Percentiles rank a stretch among this genome's conserved stretches.
These are phyloP conservation scores for Lichtheimia ornata DNA, from an alignment of 371 early-diverging fungal genomes.

Conservation along the genomic window DNA sequence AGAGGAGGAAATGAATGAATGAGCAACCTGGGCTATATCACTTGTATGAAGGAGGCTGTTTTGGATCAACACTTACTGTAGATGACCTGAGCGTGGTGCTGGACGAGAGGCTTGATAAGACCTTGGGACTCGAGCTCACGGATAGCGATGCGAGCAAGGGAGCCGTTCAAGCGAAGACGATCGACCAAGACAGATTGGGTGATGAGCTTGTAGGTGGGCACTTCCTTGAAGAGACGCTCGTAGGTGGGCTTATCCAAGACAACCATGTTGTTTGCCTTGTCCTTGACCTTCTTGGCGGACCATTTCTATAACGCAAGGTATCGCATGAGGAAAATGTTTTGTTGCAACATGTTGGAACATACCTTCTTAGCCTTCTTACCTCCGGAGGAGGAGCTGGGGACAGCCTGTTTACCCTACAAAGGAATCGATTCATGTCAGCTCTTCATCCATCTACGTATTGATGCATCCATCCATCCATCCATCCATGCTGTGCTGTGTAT, in stretches of 20 bases:
- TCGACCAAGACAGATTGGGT: conserved; percentile 97
- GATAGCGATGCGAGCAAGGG: conserved; percentile 94
- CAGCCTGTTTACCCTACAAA: conserved; percentile 54
- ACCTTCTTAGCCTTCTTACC: conserved; percentile 87
- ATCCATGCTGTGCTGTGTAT: too few species aligned
- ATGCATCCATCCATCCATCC: too few species aligned
- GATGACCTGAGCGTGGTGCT: conserved; percentile 92
- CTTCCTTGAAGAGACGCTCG: conserved; percentile 96
- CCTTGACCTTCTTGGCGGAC: conserved; percentile 96
- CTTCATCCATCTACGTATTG: too few species aligned
- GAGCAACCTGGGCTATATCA: neutral
- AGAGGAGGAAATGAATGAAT: neutral
- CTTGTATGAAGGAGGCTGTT: neutral
- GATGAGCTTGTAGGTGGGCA: conserved; percentile 98
- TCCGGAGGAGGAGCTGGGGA: conserved; percentile 73
- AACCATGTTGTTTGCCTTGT: conserved; percentile 96
- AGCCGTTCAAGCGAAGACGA: conserved; percentile 96
- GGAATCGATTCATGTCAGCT: neutral
- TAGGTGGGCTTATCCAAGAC: conserved; percentile 88
- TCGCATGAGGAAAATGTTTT: neutral
- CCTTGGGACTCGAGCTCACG: conserved; percentile 90
- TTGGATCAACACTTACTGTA: conserved; percentile 66
- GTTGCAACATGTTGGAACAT: neutral
- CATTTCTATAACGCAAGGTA: conserved; percentile 68
- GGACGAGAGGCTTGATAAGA: conserved; percentile 86